Evolutionary conservation across 1,139 yeast genomes (phyloP), one percentile per base, ranked within the genome.

Genomic region (Yamadazyma taylorii): DNA sequence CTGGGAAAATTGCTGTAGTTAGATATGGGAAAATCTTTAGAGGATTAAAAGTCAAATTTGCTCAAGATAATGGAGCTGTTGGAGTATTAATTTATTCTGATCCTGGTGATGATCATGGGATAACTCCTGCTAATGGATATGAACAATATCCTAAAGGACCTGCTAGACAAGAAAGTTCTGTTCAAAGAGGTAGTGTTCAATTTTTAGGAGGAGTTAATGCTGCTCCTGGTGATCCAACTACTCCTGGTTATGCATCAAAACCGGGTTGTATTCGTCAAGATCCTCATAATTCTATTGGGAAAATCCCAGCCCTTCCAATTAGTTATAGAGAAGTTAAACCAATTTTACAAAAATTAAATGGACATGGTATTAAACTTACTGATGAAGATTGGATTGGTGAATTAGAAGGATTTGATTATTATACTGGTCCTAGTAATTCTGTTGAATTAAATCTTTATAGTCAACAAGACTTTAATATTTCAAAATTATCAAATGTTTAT

Each of bases 201-300:
- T 88, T 82, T 53, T 66, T 88, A 37, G 85, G 95, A 2, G 75
- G 75, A 33, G 65, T 71, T 4, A 72, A 70, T 9, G 55, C 69
- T 12, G 58, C 72, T 31, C 95, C 96, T 1, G 96, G 96, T 34
- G 96, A 89, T 55, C 96, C 96, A 29, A 80, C 95, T 2, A 84
- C 95, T 3, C 95, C 95, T 15, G 92, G 92, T 0, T 81, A 79
- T 51, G 81, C 94, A 4, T 80, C 88, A 30, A 81, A 78, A 43
- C 72, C 78, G 3, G 81, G 70, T 16, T 71, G 53, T n/a, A 66
- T 60, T 28, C 63, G 76, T 38, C 43, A 60, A 38, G 75, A 69
- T 35, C 77, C 77, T 1, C 60, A 67, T 43, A 43, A 42, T 15
- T 61, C 69, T 30, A 71, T 66, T 40, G 73, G 73, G 2, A 59